phyloP scores from a whole-genome alignment of 768 basidiomycete genomes.

The Leccinum incarnatum region DNA sequence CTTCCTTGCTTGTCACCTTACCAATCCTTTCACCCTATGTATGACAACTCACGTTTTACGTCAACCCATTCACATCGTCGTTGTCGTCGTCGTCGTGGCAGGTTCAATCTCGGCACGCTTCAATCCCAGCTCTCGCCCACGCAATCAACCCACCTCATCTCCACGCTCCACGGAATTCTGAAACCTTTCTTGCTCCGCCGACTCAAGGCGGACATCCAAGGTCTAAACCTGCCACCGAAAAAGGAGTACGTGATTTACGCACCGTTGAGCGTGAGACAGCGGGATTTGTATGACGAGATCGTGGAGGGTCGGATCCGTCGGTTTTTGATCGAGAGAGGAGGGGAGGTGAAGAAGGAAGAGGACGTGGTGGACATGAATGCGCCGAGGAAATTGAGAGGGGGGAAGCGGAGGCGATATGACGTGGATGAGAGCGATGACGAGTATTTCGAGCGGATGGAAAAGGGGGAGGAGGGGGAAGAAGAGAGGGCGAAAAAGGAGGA shows the following conservation, averaged over 20 bases:
- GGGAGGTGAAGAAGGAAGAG: constrained; percentile 22
- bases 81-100: constrained; percentile 22
- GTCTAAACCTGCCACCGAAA: constrained; percentile 72
- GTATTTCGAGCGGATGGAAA: constrained; percentile 62
- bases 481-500: constrained; percentile 36
- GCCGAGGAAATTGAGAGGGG: constrained; percentile 35
- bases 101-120: constrained; percentile 72
- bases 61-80: background rate
- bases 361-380: constrained; percentile 28
- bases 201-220: constrained; percentile 84
- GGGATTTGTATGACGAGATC: constrained; percentile 81
- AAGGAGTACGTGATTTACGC: constrained; percentile 95
- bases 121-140: constrained; percentile 53
- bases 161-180: constrained; percentile 82
- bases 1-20: background rate
- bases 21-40: background rate
- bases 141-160: constrained; percentile 66
- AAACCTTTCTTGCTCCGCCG: constrained; percentile 94
- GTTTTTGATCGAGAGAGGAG: constrained; percentile 47
- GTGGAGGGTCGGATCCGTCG: constrained; percentile 67
- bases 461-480: constrained; percentile 43
- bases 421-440: constrained; percentile 59
- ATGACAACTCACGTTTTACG: background rate
- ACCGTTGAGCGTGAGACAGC: constrained; percentile 78
- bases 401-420: constrained; percentile 46